Percentiles rank a stretch among this genome's conserved stretches.
phyloP scores from a whole-genome alignment of 2,329 filamentous ascomycete genomes.

The Nannizziopsis barbatae region DNA sequence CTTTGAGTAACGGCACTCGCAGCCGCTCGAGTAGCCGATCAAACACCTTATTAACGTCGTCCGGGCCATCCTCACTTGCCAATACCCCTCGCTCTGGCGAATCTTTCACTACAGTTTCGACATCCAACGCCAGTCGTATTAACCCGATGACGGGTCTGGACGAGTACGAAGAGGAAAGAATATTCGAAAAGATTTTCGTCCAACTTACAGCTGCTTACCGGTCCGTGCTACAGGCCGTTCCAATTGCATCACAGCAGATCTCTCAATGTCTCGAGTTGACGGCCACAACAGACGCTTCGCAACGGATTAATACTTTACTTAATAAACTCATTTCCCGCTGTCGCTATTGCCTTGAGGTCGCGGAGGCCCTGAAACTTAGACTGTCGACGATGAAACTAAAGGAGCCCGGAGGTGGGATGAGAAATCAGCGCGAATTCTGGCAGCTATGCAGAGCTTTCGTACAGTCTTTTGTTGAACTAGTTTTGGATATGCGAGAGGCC shows the following conservation, averaged over 20 bases:
- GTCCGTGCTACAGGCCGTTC: constrained; percentile 59
- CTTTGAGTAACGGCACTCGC: constrained; percentile 27
- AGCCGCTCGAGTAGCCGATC: constrained; percentile 43
- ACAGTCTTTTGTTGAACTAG: constrained; percentile 39
- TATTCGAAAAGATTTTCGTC: constrained; percentile 73
- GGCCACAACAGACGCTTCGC: constrained; percentile 48
- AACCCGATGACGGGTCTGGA: constrained; percentile 50
- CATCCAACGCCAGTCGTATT: constrained; percentile 40
- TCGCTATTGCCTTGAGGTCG: constrained; percentile 57
- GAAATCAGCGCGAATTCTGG: constrained; percentile 50
- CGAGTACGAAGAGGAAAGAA: constrained; percentile 61
- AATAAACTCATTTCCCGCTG: constrained; percentile 61
- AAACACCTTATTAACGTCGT: constrained; percentile 42
- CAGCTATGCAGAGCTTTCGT: constrained; percentile 55
- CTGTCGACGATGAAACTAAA: constrained; percentile 73
- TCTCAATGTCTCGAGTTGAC: constrained; percentile 52
- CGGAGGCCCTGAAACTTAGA: constrained; percentile 59
- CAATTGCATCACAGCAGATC: constrained; percentile 58
- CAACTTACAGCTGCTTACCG: constrained; percentile 64
- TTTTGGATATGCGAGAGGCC: constrained; percentile 38
- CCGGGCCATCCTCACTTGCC: constrained; percentile 38
- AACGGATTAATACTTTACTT: constrained; percentile 55
- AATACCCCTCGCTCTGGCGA: constrained; percentile 75
- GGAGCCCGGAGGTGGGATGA: constrained; percentile 60
- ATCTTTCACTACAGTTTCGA: constrained; percentile 51